Base-by-base conservation (phyloP, 2,329 filamentous ascomycete species). In the Apiospora aurea region DNA sequence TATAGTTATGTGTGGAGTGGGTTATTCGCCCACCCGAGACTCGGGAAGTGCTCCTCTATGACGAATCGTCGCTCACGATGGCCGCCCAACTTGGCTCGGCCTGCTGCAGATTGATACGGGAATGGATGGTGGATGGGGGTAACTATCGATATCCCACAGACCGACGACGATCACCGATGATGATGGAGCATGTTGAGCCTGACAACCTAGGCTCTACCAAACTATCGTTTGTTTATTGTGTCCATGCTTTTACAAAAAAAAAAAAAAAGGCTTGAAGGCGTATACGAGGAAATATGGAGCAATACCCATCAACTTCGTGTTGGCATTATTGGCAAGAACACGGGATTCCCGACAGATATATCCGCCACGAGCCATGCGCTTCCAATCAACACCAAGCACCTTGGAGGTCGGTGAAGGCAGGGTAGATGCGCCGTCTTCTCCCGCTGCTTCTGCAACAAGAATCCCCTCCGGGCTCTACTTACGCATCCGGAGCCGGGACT, bases 201-300 rank as follows among this genome's bases (percentile, higher is more conserved):
- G 51, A 3, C 51, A 34, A 57, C 51, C 51, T 26, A 21, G 24
- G 51, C 51, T 18, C 26, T 34, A 5, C 6, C 26, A 57, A 34
- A 34, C 26, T 26, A 34, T 38, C 16, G 29, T 34, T 38, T 34
- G 29, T 61, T 61, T 61, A n/a, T 61, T 61, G 18, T 16, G 53
- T 61, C 53, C 53, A 61, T 34, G 29, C 53, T 61, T 57, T 8
- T 8, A n/a, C n/a, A n/a, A n/a, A n/a, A n/a, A n/a, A n/a, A n/a
- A 34, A 34, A 38, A 38, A 10, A 16, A 61, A 61, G 29, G 53
- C 29, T 10, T 61, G 53, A 38, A 61, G 29, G 29, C 53, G 10
- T 61, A 61, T 61, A 61, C 53, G 53, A 61, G 53, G 10, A 61
- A 61, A 38, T 61, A 38, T 61, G 57, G 57, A n/a, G n/a, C 34